Evolutionary conservation across 495 filamentous ascomycete species (phyloP).

Genomic region (Xylaria cubensis): DNA sequence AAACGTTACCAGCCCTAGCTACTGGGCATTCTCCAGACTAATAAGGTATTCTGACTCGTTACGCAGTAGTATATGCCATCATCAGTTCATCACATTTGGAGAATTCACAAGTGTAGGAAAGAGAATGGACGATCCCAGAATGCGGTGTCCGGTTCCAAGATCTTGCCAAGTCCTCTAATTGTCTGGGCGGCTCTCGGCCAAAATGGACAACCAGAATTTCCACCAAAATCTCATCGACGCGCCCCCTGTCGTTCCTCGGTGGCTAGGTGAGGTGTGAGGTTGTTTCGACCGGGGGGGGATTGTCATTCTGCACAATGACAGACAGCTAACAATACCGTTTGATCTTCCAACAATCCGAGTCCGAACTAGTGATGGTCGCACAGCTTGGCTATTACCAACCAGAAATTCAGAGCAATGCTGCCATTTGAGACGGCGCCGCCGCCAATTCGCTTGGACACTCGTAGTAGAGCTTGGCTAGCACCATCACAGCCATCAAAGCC

Average conservation of each 20-base stretch:
- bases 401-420: background rate
- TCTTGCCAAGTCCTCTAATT: slow-evolving; percentile 12
- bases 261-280: background rate
- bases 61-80: background rate
- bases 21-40: background rate
- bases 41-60: background rate
- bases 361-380: background rate
- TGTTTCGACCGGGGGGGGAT: background rate
- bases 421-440: background rate
- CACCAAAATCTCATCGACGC: background rate
- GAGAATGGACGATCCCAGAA: background rate
- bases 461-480: slow-evolving; percentile 15
- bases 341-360: slow-evolving; percentile 11
- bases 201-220: background rate
- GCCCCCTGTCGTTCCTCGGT: slow-evolving; percentile 2
- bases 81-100: background rate
- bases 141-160: background rate
- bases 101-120: background rate
- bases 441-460: slow-evolving; percentile 17
- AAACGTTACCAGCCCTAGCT: background rate
- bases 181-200: slow-evolving; percentile 20
- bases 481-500: slow-evolving; percentile 8
- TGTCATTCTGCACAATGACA: background rate
- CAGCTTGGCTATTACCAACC: background rate
- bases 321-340: background rate